Conservation (phyloP, 2,329 filamentous ascomycete species). For the Claviceps pazoutovae region DNA sequence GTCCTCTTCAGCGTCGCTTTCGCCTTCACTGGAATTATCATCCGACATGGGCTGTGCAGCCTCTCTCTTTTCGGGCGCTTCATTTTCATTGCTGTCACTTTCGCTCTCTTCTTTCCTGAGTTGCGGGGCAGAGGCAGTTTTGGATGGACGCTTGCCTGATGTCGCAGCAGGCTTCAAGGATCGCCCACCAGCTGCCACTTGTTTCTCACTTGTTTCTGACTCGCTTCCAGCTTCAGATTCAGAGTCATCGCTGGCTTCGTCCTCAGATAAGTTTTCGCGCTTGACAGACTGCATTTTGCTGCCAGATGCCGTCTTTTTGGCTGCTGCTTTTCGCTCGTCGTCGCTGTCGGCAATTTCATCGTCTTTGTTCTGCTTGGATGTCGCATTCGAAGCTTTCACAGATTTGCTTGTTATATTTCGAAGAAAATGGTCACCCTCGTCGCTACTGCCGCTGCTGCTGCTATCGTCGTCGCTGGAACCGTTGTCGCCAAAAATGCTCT, state of each 20-base stretch:
- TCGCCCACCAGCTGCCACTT: slow-evolving; percentile 5
- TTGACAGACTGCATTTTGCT: slow-evolving; percentile 5
- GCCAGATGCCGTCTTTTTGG: slow-evolving; percentile 9
- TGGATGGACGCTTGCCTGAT: slow-evolving; percentile 4
- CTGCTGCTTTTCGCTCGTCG: slow-evolving; percentile 20
- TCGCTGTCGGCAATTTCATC: slow-evolving; percentile 31
- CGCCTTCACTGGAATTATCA: slow-evolving; percentile 11
- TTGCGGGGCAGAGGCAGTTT: slow-evolving; percentile 13
- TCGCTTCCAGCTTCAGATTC: slow-evolving; percentile 6
- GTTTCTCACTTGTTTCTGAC: slow-evolving; percentile 10
- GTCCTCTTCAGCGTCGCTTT: slow-evolving; percentile 10
- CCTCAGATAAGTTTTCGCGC: slow-evolving; percentile 10
- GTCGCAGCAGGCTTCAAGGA: slow-evolving; percentile 1
- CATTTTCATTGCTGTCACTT: slow-evolving; percentile 8
- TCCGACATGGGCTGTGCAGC: neutral
- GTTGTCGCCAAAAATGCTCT: slow-evolving; percentile 16
- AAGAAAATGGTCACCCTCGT: slow-evolving; percentile 19
- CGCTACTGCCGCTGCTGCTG: slow-evolving; percentile 21
- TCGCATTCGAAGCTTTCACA: slow-evolving; percentile 6
- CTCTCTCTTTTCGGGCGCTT: slow-evolving; percentile 7
- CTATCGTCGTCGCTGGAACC: slow-evolving; percentile 17
- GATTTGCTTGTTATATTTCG: slow-evolving; percentile 16
- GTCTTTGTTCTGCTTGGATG: slow-evolving; percentile 17
- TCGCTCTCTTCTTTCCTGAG: slow-evolving; percentile 7
- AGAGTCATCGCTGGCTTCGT: slow-evolving; percentile 17